phyloP scores from a whole-genome alignment of 2,329 filamentous ascomycete genomes.

The Stemphylium lycopersici region DNA sequence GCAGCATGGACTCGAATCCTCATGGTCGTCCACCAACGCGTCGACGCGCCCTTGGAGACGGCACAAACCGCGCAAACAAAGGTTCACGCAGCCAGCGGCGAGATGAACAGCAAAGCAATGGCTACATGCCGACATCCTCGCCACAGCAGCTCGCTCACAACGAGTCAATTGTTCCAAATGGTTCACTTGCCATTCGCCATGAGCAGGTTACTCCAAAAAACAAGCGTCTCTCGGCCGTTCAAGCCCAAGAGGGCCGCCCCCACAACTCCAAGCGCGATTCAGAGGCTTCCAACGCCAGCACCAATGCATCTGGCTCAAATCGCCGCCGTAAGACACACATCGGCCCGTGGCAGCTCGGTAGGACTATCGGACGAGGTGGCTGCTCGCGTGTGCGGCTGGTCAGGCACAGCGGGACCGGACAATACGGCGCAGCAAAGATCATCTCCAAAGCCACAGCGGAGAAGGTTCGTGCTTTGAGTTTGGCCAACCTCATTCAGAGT shows the following conservation, averaged over 20 bases:
- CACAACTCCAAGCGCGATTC: slow-evolving; percentile 58
- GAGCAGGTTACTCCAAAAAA: slow-evolving; percentile 52
- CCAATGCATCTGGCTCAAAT: slow-evolving; percentile 55
- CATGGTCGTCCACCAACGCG: slow-evolving; percentile 42
- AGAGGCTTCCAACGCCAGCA: slow-evolving; percentile 62
- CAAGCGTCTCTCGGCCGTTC: slow-evolving; percentile 60
- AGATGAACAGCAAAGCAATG: slow-evolving; percentile 27
- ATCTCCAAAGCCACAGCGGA: slow-evolving; percentile 80
- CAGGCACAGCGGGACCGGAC: slow-evolving; percentile 76
- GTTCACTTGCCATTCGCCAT: slow-evolving; percentile 50
- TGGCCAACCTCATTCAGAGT: slow-evolving; percentile 80
- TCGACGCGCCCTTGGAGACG: slow-evolving; percentile 42
- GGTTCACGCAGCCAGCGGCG: slow-evolving; percentile 23
- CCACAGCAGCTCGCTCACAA: slow-evolving; percentile 49
- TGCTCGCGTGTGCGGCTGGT: slow-evolving; percentile 88
- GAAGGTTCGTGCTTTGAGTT: slow-evolving; percentile 81
- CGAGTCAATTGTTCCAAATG: slow-evolving; percentile 53
- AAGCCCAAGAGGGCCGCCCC: slow-evolving; percentile 54
- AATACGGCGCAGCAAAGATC: slow-evolving; percentile 92
- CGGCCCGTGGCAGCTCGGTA: slow-evolving; percentile 92
- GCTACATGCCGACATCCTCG: slow-evolving; percentile 22
- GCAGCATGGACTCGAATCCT: slow-evolving; percentile 39
- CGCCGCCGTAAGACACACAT: slow-evolving; percentile 73
- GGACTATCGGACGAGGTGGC: slow-evolving; percentile 85
- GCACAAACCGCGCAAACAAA: slow-evolving; percentile 42